These are phyloP conservation scores for Yarrowia galli DNA, from an alignment of 1,139 yeast species.

Conservation along the genomic window DNA sequence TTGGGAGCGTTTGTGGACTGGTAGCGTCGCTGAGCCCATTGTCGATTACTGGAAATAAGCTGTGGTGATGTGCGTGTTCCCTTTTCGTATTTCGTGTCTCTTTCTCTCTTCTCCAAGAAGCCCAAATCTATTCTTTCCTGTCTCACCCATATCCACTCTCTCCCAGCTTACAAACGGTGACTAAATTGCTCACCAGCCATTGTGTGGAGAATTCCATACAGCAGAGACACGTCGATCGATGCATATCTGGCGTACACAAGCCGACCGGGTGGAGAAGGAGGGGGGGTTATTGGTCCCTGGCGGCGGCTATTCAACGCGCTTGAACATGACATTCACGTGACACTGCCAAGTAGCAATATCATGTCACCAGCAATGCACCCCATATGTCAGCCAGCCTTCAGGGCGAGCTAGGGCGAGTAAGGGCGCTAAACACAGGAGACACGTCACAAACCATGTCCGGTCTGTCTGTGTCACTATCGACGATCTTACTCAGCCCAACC, in stretches of 20 bases:
- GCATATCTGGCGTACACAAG: background rate
- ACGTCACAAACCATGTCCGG: background rate
- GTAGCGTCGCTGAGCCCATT: background rate
- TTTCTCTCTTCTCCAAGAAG: background rate
- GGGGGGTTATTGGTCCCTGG: background rate
- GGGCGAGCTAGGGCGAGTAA: no score
- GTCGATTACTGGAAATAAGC: background rate
- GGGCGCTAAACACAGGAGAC: background rate
- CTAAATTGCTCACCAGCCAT: conserved; percentile 1
- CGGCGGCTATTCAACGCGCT: conserved; percentile 5
- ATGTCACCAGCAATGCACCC: background rate
- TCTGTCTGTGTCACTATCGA: background rate
- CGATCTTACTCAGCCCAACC: background rate
- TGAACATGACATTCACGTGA: background rate
- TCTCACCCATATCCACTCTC: background rate
- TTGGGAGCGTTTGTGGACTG: background rate
- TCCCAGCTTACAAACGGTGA: conserved; percentile 9
- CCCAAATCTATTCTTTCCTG: background rate
- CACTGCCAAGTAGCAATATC: background rate
- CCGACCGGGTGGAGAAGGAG: background rate
- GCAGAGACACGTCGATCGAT: conserved; percentile 2
- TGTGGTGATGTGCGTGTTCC: background rate
- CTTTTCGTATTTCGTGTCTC: background rate
- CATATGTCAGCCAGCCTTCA: no score
- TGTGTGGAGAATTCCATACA: conserved; percentile 7